Evolutionary conservation across 768 basidiomycete genomes (phyloP).

Genomic region (Asterophora lycoperdoides): DNA sequence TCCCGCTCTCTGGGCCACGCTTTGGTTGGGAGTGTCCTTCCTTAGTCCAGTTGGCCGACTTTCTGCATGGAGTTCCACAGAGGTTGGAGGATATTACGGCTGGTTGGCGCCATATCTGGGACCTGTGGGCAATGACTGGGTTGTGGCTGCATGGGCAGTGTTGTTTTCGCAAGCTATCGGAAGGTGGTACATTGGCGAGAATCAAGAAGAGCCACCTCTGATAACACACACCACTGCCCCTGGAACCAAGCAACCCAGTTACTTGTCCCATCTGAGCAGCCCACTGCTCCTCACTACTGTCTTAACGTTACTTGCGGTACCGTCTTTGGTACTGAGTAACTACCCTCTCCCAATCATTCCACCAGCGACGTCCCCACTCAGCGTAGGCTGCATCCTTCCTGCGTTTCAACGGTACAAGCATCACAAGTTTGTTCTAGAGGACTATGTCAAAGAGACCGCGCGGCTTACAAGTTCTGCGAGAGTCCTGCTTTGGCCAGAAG

Average conservation of each 20-base stretch:
- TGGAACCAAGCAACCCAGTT: constrained; percentile 13
- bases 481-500: constrained; percentile 78
- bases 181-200: constrained; percentile 52
- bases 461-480: constrained; percentile 42
- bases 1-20: constrained; percentile 64
- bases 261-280: constrained; percentile 17
- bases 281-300: constrained; percentile 33
- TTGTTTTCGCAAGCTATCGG: constrained; percentile 52
- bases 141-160: constrained; percentile 72
- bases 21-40: constrained; percentile 52
- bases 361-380: constrained; percentile 48
- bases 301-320: constrained; percentile 47
- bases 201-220: constrained; percentile 17
- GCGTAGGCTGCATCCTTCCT: constrained; percentile 68
- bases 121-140: constrained; percentile 63
- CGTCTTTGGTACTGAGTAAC: constrained; percentile 45
- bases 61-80: constrained; percentile 63
- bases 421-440: constrained; percentile 41
- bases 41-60: constrained; percentile 69
- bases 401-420: constrained; percentile 37
- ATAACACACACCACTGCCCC: constrained; percentile 10
- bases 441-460: constrained; percentile 58
- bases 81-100: constrained; percentile 48
- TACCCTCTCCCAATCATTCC: constrained; percentile 38
- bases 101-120: constrained; percentile 65